Conservation (phyloP, 2,329 filamentous ascomycete species). For the Ophidiomyces ophidiicola region DNA sequence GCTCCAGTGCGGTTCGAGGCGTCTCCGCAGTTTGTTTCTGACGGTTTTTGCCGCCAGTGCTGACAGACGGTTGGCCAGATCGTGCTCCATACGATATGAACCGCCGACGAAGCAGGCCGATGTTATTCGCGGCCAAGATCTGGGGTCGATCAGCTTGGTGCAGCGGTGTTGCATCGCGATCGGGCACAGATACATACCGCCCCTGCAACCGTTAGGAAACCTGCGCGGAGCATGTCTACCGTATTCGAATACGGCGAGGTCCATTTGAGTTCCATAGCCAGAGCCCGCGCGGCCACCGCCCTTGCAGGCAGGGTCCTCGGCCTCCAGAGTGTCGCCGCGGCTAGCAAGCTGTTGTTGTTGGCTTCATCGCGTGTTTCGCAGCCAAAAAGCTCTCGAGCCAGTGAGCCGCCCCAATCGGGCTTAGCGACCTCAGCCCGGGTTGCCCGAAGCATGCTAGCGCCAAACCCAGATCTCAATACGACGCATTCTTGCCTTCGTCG, state of each 20-base stretch:
- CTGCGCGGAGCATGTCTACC: conserved; percentile 1
- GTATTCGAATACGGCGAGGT: neutral
- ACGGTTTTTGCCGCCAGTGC: conserved; percentile 10
- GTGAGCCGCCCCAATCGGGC: conserved; percentile 4
- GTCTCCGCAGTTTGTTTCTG: neutral
- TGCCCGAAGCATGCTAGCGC: conserved; percentile 9
- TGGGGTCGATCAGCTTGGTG: conserved; percentile 15
- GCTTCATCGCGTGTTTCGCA: conserved; percentile 3
- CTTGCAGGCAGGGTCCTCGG: too few species aligned
- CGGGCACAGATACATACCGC: conserved; percentile 1
- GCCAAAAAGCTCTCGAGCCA: conserved; percentile 5
- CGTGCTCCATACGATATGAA: conserved; percentile 52
- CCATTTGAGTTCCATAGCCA: neutral
- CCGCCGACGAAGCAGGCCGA: conserved; percentile 41
- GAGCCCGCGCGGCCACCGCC: too few species aligned
- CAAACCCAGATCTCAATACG: conserved; percentile 8
- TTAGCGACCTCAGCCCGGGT: conserved; percentile 5
- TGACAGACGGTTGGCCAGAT: conserved; percentile 23
- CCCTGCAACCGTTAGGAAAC: neutral
- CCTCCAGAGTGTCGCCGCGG: too few species aligned
- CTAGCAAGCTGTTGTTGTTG: too few species aligned
- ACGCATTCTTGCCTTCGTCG: conserved; percentile 9
- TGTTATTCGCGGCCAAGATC: conserved; percentile 40
- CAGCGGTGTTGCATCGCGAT: neutral
- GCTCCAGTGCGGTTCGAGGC: conserved; percentile 10